These are phyloP conservation scores for Sordariomycetes sp. DNA, from an alignment of 2,329 filamentous ascomycete genomes.

Conservation along the genomic window DNA sequence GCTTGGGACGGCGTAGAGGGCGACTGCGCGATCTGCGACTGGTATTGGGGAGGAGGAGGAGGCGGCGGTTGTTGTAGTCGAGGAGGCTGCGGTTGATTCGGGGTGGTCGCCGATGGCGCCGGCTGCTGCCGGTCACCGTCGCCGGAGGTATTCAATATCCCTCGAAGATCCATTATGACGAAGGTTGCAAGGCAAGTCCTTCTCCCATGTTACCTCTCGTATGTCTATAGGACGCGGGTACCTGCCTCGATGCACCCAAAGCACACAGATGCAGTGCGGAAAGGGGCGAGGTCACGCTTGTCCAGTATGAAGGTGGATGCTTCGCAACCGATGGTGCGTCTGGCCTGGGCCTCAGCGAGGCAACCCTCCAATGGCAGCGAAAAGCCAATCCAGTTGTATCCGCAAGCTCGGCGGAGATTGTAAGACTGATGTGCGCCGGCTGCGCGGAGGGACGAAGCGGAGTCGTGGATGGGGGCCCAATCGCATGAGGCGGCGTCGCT, in stretches of 20 bases:
- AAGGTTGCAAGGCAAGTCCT: not conserved
- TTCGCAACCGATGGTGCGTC: not conserved
- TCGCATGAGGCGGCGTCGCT: not conserved
- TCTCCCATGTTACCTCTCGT: not conserved
- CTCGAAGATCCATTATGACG: slow-evolving; percentile 37
- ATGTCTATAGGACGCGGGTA: not conserved
- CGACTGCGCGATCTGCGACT: slow-evolving; percentile 1
- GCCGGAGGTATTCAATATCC: slow-evolving; percentile 43
- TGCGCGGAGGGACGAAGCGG: not conserved
- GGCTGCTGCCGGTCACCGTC: slow-evolving; percentile 20
- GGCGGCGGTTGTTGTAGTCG: not conserved
- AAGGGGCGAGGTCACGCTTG: not conserved
- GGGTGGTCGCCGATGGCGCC: not conserved
- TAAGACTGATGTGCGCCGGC: not conserved
- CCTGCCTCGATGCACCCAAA: not conserved
- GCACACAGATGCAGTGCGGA: not conserved
- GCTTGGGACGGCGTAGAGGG: slow-evolving; percentile 8
- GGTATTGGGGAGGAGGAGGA: not conserved
- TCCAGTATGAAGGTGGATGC: not conserved
- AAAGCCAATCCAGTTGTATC: not conserved
- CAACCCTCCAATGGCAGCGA: not conserved
- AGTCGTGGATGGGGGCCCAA: not conserved
- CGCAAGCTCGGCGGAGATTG: not conserved
- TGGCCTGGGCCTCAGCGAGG: not conserved
- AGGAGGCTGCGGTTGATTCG: slow-evolving; percentile 3